Evolutionary conservation across 2,329 filamentous ascomycete species (phyloP), one percentile per base, ranked within the genome.

Genomic region (Diaporthe sp.): DNA sequence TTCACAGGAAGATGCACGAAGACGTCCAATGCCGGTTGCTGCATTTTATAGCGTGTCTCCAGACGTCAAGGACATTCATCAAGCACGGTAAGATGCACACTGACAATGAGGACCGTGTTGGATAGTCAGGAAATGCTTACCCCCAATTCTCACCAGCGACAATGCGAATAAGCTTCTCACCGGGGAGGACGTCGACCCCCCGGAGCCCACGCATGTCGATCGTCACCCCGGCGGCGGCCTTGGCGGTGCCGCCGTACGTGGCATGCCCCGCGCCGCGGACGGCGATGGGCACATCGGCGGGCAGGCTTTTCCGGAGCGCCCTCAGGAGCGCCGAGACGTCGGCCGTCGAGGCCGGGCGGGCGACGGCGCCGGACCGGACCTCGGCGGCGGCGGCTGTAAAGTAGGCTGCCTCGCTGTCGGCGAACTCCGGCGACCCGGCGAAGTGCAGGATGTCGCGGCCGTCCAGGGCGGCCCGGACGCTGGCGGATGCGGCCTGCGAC

Each of bases 391-490:
- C 72, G 34, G 72, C 72, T 22, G 49, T 73, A 59, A 73, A 73
- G 15, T 73, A 73, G 19, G 8, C 49, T 3, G 19, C n/a, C 37
- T 67, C 49, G 28, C 59, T 68, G 37, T 73, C 46, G 19, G 42
- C 25, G 17, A 49, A 73, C n/a, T 51, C 59, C 2, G 72, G 49
- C 31, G 72, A 68, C 4, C 72, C 59, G 17, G 59, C 34, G 44
- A 73, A 73, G 72, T 68, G n/a, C n/a, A 73, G 59, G 12, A 73
- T 73, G 39, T 73, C 42, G 46, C 49, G 49, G 71, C 59, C 59
- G 1, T 55, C 19, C n/a, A 73, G n/a, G 3, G 72, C 58, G 46
- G 72, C 25, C 55, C 31, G 70, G 53, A 72, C 57, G n/a, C 42
- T 22, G 70, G 39, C 42, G 13, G 57, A 39, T 19, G 53, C 70